Conservation (phyloP, 2,329 filamentous ascomycete genomes). For the Colletotrichum karsti region DNA sequence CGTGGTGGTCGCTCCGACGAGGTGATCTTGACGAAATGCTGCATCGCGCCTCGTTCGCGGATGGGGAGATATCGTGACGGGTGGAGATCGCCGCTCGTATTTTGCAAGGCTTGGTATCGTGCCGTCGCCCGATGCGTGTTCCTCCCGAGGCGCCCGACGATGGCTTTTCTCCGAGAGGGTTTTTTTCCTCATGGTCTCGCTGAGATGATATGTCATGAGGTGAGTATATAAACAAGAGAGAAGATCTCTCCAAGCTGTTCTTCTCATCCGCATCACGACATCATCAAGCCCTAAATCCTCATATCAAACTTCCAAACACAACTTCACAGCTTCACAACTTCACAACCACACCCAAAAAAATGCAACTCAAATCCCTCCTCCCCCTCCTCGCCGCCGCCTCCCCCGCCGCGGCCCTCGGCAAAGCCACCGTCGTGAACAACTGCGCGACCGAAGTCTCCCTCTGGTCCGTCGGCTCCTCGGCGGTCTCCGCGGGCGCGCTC, state of each 20-base stretch:
- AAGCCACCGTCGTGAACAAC: conserved; percentile 45
- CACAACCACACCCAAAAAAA: not conserved
- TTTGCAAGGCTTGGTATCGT: not conserved
- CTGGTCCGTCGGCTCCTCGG: conserved; percentile 46
- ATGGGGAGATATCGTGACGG: not conserved
- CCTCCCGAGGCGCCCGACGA: not conserved
- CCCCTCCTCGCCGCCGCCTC: conserved; percentile 33
- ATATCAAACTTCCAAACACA: too few relatives aligned
- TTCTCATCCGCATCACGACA: not conserved
- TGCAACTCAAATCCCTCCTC: conserved; percentile 19
- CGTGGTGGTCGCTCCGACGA: not conserved
- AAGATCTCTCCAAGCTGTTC: not conserved
- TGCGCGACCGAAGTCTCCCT: conserved; percentile 44
- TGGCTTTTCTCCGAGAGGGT: not conserved
- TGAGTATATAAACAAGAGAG: not conserved
- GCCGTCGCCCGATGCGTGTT: not conserved
- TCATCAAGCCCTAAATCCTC: not conserved
- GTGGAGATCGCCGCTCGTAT: conserved; percentile 13
- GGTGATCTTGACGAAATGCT: too few relatives aligned
- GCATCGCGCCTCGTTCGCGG: too few relatives aligned
- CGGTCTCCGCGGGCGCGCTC: conserved; percentile 38
- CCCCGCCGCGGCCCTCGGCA: conserved; percentile 38
- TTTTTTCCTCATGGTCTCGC: not conserved
- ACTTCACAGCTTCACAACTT: not conserved
- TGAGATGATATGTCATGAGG: too few relatives aligned